Conservation (phyloP, 2,329 filamentous ascomycete genomes). For the Apiospora rasikravindrae region DNA sequence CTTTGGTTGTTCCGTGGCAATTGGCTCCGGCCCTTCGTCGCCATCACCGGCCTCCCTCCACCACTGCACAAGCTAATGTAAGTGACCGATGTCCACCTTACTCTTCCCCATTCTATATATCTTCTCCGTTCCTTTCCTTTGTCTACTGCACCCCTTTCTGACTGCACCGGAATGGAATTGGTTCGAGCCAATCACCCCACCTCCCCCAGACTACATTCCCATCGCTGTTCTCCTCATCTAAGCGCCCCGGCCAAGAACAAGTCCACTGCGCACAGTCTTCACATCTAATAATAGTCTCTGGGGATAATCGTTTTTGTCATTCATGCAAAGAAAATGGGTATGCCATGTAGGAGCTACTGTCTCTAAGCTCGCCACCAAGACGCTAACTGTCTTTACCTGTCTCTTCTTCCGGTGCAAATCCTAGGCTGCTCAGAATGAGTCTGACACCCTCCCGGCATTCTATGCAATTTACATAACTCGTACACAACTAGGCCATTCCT, state of each 20-base stretch:
- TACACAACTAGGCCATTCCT: neutral
- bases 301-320: neutral
- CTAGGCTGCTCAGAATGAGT: neutral
- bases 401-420: neutral
- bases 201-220: neutral
- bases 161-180: neutral
- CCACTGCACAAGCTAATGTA: neutral
- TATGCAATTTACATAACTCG: constrained; percentile 6
- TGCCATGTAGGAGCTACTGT: neutral
- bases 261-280: neutral
- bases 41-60: neutral
- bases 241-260: neutral
- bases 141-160: neutral
- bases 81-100: neutral
- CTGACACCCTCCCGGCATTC: neutral
- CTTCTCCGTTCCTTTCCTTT: neutral
- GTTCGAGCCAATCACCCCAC: neutral
- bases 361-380: neutral
- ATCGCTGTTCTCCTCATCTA: neutral
- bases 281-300: neutral
- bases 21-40: neutral
- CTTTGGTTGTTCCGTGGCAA: neutral
- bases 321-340: constrained; percentile 1
- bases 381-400: neutral
- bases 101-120: neutral